A percentile compares a stretch with the other conserved stretches of the same genome.
Evolutionary conservation across 495 filamentous ascomycete species (phyloP).

Genomic region (Daldinia loculata): DNA sequence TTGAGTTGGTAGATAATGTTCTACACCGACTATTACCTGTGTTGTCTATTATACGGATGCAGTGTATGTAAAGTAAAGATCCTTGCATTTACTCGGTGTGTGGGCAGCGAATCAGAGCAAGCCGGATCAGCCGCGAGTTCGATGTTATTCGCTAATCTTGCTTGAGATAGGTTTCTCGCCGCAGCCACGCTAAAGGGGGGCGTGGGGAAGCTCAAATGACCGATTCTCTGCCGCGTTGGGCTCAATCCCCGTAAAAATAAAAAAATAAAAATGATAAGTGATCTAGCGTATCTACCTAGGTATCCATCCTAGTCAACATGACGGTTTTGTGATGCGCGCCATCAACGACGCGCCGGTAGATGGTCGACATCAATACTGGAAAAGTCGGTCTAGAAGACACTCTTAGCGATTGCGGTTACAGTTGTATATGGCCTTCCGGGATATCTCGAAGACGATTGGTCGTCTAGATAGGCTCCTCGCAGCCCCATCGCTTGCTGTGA

Average conservation of each 20-base stretch:
- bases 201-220: constrained; percentile 36
- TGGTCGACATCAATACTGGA: constrained; percentile 21
- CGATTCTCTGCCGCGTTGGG: constrained; percentile 41
- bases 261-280: constrained; percentile 40
- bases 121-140: constrained; percentile 41
- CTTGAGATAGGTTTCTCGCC: constrained; percentile 21
- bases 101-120: constrained; percentile 24
- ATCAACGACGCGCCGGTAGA: constrained; percentile 28
- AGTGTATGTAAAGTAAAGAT: constrained; percentile 34
- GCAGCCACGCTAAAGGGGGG: constrained; percentile 35
- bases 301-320: constrained; percentile 28
- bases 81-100: constrained; percentile 34
- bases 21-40: constrained; percentile 41
- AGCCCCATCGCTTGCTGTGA: constrained; percentile 38
- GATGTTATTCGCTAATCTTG: constrained; percentile 37
- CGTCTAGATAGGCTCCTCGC: constrained; percentile 40
- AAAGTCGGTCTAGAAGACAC: constrained; percentile 36
- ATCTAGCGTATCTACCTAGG: constrained; percentile 28
- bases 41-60: constrained; percentile 32
- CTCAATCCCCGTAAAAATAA: constrained; percentile 31
- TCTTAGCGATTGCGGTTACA: constrained; percentile 20
- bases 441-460: constrained; percentile 37
- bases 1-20: constrained; percentile 12
- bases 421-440: constrained; percentile 19
- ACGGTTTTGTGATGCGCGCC: constrained; percentile 25